phyloP scores from a whole-genome alignment of 306 rosid genomes.

The Prunus kanzakura region DNA sequence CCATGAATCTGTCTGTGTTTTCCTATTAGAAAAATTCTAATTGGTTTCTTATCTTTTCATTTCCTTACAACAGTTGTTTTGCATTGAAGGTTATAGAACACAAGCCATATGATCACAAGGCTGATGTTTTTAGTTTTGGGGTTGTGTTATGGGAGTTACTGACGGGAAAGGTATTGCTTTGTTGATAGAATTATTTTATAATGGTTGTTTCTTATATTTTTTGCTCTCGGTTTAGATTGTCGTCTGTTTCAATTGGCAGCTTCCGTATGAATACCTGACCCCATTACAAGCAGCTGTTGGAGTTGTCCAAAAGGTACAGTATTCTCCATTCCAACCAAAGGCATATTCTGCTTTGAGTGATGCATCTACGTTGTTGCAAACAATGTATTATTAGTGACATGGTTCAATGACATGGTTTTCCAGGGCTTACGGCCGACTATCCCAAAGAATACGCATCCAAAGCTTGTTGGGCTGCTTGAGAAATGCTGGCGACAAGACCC shows the following conservation, averaged over 20 bases:
- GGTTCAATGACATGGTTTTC: constrained; percentile 12
- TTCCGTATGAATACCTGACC: constrained; percentile 85
- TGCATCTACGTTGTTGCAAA: background rate
- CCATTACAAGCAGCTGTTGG: constrained; percentile 99
- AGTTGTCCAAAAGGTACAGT: constrained; percentile 83
- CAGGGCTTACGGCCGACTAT: constrained; percentile 84
- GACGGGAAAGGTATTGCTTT: constrained; percentile 79
- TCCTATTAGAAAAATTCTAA: background rate
- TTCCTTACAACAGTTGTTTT: constrained; percentile 57
- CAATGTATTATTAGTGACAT: background rate
- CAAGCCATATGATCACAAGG: constrained; percentile 98
- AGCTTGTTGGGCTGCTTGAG: constrained; percentile 74
- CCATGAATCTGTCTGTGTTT: background rate
- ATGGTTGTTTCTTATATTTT: background rate
- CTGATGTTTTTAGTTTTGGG: constrained; percentile 96
- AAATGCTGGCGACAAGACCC: constrained; percentile 95
- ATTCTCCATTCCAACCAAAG: background rate
- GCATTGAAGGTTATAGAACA: constrained; percentile 94
- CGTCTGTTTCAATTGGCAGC: constrained; percentile 50
- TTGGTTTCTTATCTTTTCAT: constrained; percentile 33
- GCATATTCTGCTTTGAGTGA: background rate
- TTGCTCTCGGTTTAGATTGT: background rate
- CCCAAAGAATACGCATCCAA: constrained; percentile 81
- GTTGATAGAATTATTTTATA: background rate
- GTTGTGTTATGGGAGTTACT: constrained; percentile 89